Conservation (phyloP, 371 early-diverging fungal species). For the Capillidium rhysosporum region DNA sequence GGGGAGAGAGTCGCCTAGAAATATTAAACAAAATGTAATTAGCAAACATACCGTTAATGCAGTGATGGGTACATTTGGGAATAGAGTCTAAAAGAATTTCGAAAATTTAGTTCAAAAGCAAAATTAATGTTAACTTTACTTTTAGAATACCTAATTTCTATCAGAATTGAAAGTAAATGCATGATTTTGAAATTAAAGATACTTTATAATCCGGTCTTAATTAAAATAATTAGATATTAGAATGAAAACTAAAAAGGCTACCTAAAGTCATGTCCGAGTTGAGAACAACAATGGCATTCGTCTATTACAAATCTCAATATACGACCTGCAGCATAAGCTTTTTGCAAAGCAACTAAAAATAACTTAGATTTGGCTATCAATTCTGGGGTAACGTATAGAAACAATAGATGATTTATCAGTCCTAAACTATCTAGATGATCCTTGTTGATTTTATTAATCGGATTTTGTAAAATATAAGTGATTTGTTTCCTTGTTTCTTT, state of each 20-base stretch:
- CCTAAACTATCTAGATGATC: background rate
- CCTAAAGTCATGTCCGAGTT: constrained; percentile 94
- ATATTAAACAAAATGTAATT: background rate
- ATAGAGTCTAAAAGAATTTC: constrained; percentile 11
- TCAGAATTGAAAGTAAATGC: background rate
- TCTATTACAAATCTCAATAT: constrained; percentile 94
- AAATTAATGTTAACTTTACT: background rate
- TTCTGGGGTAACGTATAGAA: constrained; percentile 96
- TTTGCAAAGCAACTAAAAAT: constrained; percentile 33
- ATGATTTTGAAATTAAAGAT: constrained; percentile 32
- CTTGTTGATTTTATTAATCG: background rate
- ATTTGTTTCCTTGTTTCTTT: constrained; percentile 18
- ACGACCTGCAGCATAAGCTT: constrained; percentile 27
- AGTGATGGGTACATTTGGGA: constrained; percentile 80
- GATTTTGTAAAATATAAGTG: background rate
- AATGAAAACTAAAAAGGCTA: background rate
- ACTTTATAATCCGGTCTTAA: constrained; percentile 63
- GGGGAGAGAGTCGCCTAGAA: background rate
- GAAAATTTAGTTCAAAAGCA: background rate
- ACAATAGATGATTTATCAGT: background rate
- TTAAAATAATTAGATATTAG: background rate
- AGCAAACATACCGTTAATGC: constrained; percentile 91
- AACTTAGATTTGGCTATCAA: constrained; percentile 52
- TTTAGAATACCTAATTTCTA: background rate
- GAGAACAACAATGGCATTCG: constrained; percentile 95